Conservation (phyloP, 1,284 basidiomycete species). For the Ceratorhiza oryzae-sativae region DNA sequence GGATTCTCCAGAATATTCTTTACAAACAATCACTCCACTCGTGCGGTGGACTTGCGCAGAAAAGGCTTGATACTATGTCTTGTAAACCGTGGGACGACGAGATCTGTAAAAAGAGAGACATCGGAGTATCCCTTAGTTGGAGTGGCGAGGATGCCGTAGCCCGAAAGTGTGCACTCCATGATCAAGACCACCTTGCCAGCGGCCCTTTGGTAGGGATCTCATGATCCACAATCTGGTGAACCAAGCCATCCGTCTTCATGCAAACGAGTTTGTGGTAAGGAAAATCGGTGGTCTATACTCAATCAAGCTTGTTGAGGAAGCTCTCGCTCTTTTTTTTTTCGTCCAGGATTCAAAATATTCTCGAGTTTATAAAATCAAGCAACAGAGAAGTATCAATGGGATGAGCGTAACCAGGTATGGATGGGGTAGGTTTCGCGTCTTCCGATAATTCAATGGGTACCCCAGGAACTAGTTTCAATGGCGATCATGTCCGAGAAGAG, state of each 20-base stretch:
- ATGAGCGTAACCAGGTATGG: slow-evolving; percentile 4
- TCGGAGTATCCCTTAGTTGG: neutral
- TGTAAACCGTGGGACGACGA: neutral
- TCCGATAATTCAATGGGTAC: neutral
- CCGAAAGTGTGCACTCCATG: neutral
- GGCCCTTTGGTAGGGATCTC: neutral
- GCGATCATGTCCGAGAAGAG: slow-evolving; percentile 14
- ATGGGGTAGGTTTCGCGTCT: neutral
- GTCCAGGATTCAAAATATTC: neutral
- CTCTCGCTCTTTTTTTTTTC: neutral
- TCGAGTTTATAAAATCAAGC: neutral
- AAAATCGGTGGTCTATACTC: neutral
- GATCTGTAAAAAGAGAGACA: neutral
- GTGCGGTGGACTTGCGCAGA: too few species aligned
- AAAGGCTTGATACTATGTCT: neutral
- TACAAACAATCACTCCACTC: neutral
- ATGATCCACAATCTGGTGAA: neutral
- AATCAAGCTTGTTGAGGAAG: neutral
- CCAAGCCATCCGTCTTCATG: neutral
- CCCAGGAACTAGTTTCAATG: neutral
- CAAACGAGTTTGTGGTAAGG: neutral
- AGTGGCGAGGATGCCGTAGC: too few species aligned
- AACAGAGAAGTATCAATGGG: neutral
- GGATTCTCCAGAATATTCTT: neutral
- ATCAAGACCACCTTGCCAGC: neutral